Conservation (phyloP, 352 stramenopile genomes). For the Pythium utonaiense region DNA sequence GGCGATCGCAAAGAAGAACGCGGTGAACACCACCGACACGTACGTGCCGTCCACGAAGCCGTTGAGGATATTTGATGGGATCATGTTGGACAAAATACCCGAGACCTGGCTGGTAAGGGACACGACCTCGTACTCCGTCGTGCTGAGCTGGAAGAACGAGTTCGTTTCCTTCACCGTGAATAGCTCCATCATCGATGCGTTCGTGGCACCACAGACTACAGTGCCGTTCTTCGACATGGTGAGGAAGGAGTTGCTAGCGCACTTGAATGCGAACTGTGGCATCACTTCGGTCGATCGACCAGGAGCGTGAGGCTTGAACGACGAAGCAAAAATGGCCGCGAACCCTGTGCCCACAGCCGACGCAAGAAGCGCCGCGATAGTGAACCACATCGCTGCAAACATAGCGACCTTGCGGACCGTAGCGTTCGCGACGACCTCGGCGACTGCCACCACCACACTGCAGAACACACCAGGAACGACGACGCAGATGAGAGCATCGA, state of each 20-base stretch:
- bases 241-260: constrained; percentile 37
- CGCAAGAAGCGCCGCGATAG: constrained; percentile 28
- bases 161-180: constrained; percentile 54
- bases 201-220: constrained; percentile 36
- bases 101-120: constrained; percentile 64
- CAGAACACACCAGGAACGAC: constrained; percentile 40
- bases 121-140: constrained; percentile 35
- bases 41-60: constrained; percentile 48
- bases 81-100: constrained; percentile 51
- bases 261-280: constrained; percentile 25
- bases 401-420: constrained; percentile 24
- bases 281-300: neutral
- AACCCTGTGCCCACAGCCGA: constrained; percentile 30
- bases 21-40: constrained; percentile 61
- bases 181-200: constrained; percentile 25
- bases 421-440: constrained; percentile 26
- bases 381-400: constrained; percentile 27
- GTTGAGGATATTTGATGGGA: constrained; percentile 61
- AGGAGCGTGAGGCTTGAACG: constrained; percentile 13
- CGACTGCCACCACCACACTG: constrained; percentile 30
- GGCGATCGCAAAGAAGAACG: constrained; percentile 58
- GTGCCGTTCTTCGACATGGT: constrained; percentile 28
- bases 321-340: constrained; percentile 26
- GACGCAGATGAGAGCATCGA: constrained; percentile 35
- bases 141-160: constrained; percentile 33